Base-by-base conservation (phyloP, 371 early-diverging fungal species). In the Phascolomyces articulosus region DNA sequence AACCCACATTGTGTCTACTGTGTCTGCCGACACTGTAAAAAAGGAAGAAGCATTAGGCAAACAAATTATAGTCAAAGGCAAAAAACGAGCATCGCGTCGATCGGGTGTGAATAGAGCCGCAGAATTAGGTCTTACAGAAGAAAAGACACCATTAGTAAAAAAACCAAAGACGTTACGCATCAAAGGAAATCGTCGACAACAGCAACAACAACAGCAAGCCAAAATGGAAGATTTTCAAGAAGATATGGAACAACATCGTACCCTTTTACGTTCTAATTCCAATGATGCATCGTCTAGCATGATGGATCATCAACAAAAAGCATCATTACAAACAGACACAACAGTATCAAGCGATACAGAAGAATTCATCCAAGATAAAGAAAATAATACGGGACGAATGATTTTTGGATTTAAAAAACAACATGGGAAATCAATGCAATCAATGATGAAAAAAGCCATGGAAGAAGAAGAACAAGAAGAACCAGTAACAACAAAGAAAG, bases 1-100 rank as follows among this genome's bases (percentile, higher is more conserved):
- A 11, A 65, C 70, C 1, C 86, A 85, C 58, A 84, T 87, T 70
- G 71, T 71, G 38, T 75, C 73, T 23, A 64, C 44, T 9, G 83
- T 85, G 16, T 67, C 72, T 27, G 20, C 38, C 1, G 66, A 72
- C 54, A 61, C 75, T 29, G 65, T 73, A 2, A 67, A 74, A 23
- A 26, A 58, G 26, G 87, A 87, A 65, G 69, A 78, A 10, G 60
- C 71, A 15, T 44, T 84, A 21, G 81, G 77, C 11, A 74, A 68
- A 40, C 24, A 54, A 26, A 63, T 47, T 8, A 66, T 68, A 53
- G 16, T 64, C 23, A 44, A 44, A 16, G 44, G 44, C 8, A n/a
- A n/a, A 44, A 44, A n/a, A 44, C 18, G 44, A 8, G 65, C 44
- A 65, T 1, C 62, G 71, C 2, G 40, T 64, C 48, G 69, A 70